Conservation (phyloP, 2,329 filamentous ascomycete species). For the Penicillium sp. region DNA sequence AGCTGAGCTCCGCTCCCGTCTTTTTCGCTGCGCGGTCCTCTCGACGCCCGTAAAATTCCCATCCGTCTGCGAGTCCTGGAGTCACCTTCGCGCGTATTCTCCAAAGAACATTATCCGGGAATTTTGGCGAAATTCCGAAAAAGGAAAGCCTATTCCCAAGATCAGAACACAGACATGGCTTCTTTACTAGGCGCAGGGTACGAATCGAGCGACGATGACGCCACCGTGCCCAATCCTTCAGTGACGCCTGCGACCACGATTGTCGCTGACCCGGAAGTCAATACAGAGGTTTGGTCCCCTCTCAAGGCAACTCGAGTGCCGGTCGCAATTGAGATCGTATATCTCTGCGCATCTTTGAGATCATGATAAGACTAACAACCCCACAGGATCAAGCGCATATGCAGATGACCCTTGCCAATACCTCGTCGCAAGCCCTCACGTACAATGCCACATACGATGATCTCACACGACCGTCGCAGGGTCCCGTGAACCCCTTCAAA, state of each 20-base stretch:
- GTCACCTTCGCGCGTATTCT: constrained; percentile 5
- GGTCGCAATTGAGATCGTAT: too few relatives aligned
- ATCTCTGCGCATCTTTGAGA: too few relatives aligned
- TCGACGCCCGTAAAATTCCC: constrained; percentile 31
- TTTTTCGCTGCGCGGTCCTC: constrained; percentile 21
- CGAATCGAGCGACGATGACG: constrained; percentile 47
- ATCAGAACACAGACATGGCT: constrained; percentile 28
- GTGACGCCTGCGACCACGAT: constrained; percentile 34
- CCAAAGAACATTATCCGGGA: not conserved
- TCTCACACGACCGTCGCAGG: constrained; percentile 58
- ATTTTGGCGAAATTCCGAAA: constrained; percentile 4
- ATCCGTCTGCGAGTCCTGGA: constrained; percentile 9
- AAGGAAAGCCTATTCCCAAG: not conserved
- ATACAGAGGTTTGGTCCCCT: constrained; percentile 51
- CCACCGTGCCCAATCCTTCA: constrained; percentile 20
- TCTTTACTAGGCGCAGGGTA: constrained; percentile 42
- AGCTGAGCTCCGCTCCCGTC: constrained; percentile 3
- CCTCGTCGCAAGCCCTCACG: constrained; percentile 45
- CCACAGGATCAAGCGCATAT: constrained; percentile 45
- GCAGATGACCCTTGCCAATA: constrained; percentile 48
- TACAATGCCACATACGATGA: constrained; percentile 63
- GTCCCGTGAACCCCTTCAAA: constrained; percentile 71
- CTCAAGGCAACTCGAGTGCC: constrained; percentile 1
- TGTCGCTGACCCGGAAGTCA: constrained; percentile 49
- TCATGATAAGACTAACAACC: constrained; percentile 32